Evolutionary conservation across 2,329 filamentous ascomycete species (phyloP).

Genomic region (Fusarium sp.): DNA sequence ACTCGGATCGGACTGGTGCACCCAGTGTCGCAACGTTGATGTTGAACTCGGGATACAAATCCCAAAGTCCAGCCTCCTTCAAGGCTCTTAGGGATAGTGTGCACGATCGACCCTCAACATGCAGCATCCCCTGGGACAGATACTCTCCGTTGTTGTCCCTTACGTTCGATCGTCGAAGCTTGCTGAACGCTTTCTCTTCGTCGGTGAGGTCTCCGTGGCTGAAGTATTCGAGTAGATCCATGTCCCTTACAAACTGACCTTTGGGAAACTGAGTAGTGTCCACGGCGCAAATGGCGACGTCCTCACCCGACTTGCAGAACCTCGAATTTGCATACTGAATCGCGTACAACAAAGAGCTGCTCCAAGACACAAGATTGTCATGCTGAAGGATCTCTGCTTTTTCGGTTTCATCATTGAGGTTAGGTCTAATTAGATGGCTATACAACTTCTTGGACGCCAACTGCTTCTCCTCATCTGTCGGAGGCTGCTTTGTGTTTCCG

Average conservation of each 20-base stretch:
- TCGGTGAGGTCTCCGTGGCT: accelerated
- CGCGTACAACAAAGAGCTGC: not conserved
- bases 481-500: accelerated
- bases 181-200: not conserved
- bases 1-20: no score
- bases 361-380: not conserved
- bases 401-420: no score
- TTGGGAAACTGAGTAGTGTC: not conserved
- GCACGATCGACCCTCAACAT: not conserved
- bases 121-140: not conserved
- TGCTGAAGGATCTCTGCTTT: accelerated
- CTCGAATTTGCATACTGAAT: not conserved
- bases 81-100: accelerated
- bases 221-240: not conserved
- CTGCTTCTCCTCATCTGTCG: accelerated
- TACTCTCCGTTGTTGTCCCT: not conserved
- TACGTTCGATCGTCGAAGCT: not conserved
- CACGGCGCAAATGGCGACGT: not conserved
- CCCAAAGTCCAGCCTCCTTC: accelerated
- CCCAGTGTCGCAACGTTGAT: accelerated
- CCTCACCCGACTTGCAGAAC: not conserved
- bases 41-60: not conserved
- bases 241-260: not conserved
- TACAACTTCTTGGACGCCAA: accelerated
- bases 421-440: accelerated